Evolutionary conservation across 805 yeast genomes (phyloP).

Genomic region (Barnettozyma salicaria): DNA sequence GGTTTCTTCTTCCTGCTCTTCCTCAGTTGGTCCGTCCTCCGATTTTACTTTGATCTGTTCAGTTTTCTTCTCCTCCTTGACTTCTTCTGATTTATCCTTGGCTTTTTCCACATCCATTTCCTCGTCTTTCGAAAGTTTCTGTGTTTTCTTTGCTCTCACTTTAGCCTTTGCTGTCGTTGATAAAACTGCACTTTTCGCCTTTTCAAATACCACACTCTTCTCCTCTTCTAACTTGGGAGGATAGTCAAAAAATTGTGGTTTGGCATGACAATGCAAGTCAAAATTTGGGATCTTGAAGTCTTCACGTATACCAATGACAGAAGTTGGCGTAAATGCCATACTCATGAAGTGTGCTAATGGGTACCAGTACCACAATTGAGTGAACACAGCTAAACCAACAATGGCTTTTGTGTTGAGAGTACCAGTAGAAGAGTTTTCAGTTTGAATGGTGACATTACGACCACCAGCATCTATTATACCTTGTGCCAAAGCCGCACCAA

Average conservation of each 20-base stretch:
- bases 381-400: conserved; percentile 83
- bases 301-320: conserved; percentile 77
- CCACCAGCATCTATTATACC: conserved; percentile 99
- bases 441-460: conserved; percentile 87
- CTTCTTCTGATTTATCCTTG: conserved; percentile 22
- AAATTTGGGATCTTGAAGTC: conserved; percentile 86
- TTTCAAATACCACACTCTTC: conserved; percentile 78
- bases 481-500: conserved; percentile 95
- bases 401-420: conserved; percentile 87
- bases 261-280: conserved; percentile 73
- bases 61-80: conserved; percentile 8
- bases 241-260: conserved; percentile 74
- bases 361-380: conserved; percentile 98
- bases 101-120: conserved; percentile 39
- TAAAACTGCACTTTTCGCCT: conserved; percentile 85
- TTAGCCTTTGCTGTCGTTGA: conserved; percentile 94
- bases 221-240: conserved; percentile 84
- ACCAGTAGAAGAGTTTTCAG: conserved; percentile 84
- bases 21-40: conserved; percentile 20
- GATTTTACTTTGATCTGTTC: conserved; percentile 27
- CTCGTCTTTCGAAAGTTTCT: conserved; percentile 45
- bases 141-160: conserved; percentile 74
- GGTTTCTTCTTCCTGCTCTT: conserved; percentile 27
- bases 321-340: conserved; percentile 87
- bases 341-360: conserved; percentile 92